phyloP scores from a whole-genome alignment of 202 grass and related monocot species.

The Panicum virgatum region DNA sequence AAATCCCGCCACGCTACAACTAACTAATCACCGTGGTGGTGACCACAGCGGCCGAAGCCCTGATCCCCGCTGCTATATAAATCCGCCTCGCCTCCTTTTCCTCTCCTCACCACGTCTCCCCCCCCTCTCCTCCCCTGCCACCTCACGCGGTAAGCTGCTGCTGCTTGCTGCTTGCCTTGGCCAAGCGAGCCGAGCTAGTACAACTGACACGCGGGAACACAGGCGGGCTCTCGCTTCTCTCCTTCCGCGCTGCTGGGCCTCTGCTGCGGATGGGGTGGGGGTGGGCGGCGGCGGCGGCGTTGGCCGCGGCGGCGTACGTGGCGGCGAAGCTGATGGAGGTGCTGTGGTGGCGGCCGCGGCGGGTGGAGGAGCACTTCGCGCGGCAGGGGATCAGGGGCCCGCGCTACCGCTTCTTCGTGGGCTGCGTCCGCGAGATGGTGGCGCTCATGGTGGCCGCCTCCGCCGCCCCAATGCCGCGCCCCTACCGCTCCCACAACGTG shows the following conservation, averaged over 20 bases:
- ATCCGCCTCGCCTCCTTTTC: constrained; percentile 23
- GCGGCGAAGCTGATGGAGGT: constrained; percentile 71
- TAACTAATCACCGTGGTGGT: background rate
- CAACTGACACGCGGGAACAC: background rate
- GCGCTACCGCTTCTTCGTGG: constrained; percentile 89
- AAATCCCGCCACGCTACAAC: background rate
- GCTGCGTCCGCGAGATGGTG: constrained; percentile 94
- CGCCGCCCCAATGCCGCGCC: constrained; percentile 80
- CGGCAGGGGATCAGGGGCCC: constrained; percentile 88
- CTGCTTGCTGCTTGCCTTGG: background rate
- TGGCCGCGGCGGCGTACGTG: constrained; percentile 41
- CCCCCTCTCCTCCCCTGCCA: constrained; percentile 14
- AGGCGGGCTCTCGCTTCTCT: background rate
- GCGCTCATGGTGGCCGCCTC: constrained; percentile 89
- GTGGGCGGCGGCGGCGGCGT: constrained; percentile 30
- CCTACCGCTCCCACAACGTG: constrained; percentile 86
- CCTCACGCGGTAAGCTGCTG: constrained; percentile 26
- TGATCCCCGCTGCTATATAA: constrained; percentile 43
- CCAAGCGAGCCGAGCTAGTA: background rate
- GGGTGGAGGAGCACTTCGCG: constrained; percentile 82
- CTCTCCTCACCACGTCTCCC: constrained; percentile 38
- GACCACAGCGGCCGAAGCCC: background rate
- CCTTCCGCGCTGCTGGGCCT: too few relatives aligned
- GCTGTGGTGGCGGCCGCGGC: constrained; percentile 94
- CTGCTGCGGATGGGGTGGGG: constrained; percentile 25